Conservation (phyloP, 2,329 filamentous ascomycete species). For the Ascochyta fabae region DNA sequence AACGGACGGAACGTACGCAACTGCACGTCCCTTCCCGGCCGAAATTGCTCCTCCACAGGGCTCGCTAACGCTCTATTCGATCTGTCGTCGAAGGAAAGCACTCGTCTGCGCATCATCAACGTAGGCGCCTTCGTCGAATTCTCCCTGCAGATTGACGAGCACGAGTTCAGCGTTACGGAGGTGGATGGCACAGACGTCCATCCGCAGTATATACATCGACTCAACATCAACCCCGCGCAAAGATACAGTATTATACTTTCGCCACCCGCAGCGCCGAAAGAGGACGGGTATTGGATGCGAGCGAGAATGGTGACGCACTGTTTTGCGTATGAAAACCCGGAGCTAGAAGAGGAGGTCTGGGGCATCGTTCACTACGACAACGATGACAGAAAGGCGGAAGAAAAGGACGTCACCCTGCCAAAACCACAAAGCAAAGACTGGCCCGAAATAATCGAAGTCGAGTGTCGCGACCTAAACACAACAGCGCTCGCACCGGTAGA, state of each 20-base stretch:
- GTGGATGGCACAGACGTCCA: conserved; percentile 69
- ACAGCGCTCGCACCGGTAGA: conserved; percentile 56
- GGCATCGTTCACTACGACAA: conserved; percentile 58
- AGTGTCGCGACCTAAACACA: conserved; percentile 61
- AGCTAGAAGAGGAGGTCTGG: conserved; percentile 55
- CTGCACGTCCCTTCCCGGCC: conserved; percentile 46
- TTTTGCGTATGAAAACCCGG: conserved; percentile 61
- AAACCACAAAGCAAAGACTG: conserved; percentile 57
- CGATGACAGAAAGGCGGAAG: neutral
- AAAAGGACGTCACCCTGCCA: neutral
- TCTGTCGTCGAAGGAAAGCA: conserved; percentile 61
- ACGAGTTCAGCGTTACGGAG: conserved; percentile 67
- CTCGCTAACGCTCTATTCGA: conserved; percentile 38
- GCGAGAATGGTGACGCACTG: conserved; percentile 67
- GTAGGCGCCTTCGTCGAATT: conserved; percentile 71
- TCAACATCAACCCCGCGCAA: conserved; percentile 72
- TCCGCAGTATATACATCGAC: conserved; percentile 60
- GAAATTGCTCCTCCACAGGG: conserved; percentile 46
- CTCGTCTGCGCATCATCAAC: conserved; percentile 75
- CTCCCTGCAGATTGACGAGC: conserved; percentile 67
- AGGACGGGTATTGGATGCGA: conserved; percentile 54
- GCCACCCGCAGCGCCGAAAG: conserved; percentile 51
- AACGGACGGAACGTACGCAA: conserved; percentile 50
- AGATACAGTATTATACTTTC: conserved; percentile 70
- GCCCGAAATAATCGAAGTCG: conserved; percentile 56